Evolutionary conservation across 148 eudicot species (phyloP), one percentile per base, ranked within the genome.

Genomic region (Spergularia marina): DNA sequence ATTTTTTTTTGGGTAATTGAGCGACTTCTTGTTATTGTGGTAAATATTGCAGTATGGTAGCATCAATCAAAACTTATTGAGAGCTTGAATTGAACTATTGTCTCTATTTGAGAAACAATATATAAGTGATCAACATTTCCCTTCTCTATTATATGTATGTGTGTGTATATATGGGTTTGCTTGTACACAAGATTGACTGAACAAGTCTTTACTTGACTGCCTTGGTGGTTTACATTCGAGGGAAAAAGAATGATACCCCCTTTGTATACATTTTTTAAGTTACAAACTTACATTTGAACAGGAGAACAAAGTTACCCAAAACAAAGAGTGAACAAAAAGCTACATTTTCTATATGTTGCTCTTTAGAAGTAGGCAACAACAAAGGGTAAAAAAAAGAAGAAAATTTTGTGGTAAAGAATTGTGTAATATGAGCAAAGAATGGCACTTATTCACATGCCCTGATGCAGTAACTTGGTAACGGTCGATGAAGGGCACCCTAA

Each of bases 361-460:
- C 18, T n/a, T 15, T 0, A 44, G 49, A 41, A 2, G 6, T 2
- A 17, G 5, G n/a, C 12, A 54, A 17, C 16, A 5, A 39, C 40
- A 14, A 58, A 7, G 62, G 9, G 36, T 30, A 30, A 30, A 30
- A 30, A 58, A 59, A 14, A n/a, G 39, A 36, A 63, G 7, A 4
- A 34, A 12, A 36, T 4, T 2, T 25, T 13, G 47, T 30, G 47
- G 49, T 11, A 64, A 64, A 64, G 49, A 15, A 15, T 30, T 53
- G 73, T 70, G 60, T 53, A 14, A 23, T 54, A 25, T 2, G 16
- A 16, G 41, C 23, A 65, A 40, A 39, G 49, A 65, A 65, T 65
- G 47, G n/a, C 69, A 39, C 10, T 65, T 65, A 65, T 65, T 65
- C 69, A 65, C 41, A 36, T 64, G 69, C 41, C 21, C 14, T 64